phyloP scores from a whole-genome alignment of 1,139 yeast genomes.

The Protomyces lactucae-debilis region DNA sequence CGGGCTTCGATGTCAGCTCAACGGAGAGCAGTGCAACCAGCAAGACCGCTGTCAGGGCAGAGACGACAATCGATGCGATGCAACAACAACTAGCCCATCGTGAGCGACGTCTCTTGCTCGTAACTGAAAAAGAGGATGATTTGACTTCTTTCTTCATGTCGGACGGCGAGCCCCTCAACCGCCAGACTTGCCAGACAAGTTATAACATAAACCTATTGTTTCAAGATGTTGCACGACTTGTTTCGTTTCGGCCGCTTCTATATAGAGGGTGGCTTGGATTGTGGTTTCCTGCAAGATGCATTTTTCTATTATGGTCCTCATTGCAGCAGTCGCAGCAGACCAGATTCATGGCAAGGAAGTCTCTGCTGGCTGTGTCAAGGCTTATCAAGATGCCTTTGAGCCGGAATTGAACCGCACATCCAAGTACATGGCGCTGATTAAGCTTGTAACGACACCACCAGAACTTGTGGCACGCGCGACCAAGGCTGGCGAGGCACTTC shows the following conservation, averaged over 20 bases:
- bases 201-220: neutral
- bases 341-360: conserved; percentile 20
- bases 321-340: neutral
- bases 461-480: neutral
- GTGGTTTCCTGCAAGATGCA: neutral
- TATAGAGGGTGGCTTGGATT: neutral
- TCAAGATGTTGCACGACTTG: neutral
- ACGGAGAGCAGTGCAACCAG: neutral
- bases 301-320: neutral
- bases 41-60: neutral
- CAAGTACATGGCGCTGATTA: neutral
- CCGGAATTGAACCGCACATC: conserved; percentile 6
- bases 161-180: neutral
- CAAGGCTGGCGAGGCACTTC: conserved; percentile 7
- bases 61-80: neutral
- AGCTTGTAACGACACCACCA: conserved; percentile 1
- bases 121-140: neutral
- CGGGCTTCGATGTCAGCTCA: conserved; percentile 6
- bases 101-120: neutral
- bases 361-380: conserved; percentile 1
- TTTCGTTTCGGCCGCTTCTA: neutral
- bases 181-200: no score
- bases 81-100: conserved; percentile 4
- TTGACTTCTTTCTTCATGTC: neutral
- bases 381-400: conserved; percentile 10